Base-by-base conservation (phyloP, 352 stramenopile genomes). In the Thalassiosira hispida region DNA sequence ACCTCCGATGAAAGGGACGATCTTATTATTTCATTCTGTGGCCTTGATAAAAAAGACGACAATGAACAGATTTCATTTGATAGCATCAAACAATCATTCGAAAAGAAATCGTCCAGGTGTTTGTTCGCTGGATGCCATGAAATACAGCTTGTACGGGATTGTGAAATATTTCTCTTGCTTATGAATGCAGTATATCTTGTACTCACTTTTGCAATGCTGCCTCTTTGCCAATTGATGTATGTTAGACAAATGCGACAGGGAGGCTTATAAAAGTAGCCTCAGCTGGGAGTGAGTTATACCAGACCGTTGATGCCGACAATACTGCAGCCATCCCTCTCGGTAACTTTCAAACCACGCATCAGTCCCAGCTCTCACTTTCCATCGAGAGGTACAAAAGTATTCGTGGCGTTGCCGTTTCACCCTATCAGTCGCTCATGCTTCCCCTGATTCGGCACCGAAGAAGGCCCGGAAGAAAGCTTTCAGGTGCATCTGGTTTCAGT, bases 101-200 rank as follows among this genome's bases (percentile, higher is more conserved):
- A 23, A 57, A 55, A 31, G 33, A 44, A 60, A 16, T 56, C 71
- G 0, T 52, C 70, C 35, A 73, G 71, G 12, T 74, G 59, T 38
- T 85, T 77, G 44, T 81, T 72, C 51, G 56, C 65, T 57, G 73
- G 65, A 22, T 81, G 64, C n/a, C 42, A 72, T 68, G 59, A 72
- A 25, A 53, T 81, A 31, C 49, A 76, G 7, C 9, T 81, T n/a
- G n/a, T n/a, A n/a, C n/a, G n/a, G n/a, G n/a, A n/a, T n/a, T n/a
- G n/a, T n/a, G n/a, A n/a, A n/a, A n/a, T n/a, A n/a, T n/a, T n/a
- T n/a, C n/a, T n/a, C n/a, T n/a, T n/a, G n/a, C n/a, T n/a, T n/a
- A n/a, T n/a, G n/a, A n/a, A n/a, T n/a, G n/a, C n/a, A n/a, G n/a
- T n/a, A n/a, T n/a, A n/a, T n/a, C n/a, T n/a, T n/a, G n/a, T n/a